Conservation (phyloP, 2,329 filamentous ascomycete genomes). For the Xylariaceae sp. region DNA sequence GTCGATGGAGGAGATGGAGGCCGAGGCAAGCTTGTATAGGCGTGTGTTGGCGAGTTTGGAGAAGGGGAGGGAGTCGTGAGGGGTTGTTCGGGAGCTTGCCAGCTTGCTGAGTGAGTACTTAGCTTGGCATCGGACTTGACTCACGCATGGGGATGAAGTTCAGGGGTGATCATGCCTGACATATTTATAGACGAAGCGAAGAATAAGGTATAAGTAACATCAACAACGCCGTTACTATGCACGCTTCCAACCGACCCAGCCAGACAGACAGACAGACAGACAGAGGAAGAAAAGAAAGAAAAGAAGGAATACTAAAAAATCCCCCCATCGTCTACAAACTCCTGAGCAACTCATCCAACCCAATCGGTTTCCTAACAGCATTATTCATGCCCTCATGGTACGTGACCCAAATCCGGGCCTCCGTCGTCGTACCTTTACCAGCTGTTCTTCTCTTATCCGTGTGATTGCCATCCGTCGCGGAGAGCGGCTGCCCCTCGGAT, state of each 20-base stretch:
- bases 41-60: conserved; percentile 37
- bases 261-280: background rate
- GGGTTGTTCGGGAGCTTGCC: background rate
- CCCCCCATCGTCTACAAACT: conserved; percentile 39
- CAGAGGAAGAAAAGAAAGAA: background rate
- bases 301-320: background rate
- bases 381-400: conserved; percentile 76
- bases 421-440: conserved; percentile 35
- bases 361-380: conserved; percentile 70
- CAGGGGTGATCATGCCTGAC: background rate
- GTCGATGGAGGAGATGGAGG: conserved; percentile 68
- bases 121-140: background rate
- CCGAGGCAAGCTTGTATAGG: conserved; percentile 67
- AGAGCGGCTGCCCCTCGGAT: conserved; percentile 30
- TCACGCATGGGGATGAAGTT: background rate
- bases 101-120: too few species aligned
- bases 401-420: conserved; percentile 64
- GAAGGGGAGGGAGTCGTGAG: conserved; percentile 35
- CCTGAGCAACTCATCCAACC: conserved; percentile 61
- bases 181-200: conserved; percentile 5
- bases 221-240: conserved; percentile 20
- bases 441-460: conserved; percentile 24
- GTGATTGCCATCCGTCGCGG: conserved; percentile 35
- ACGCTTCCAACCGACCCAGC: conserved; percentile 5
- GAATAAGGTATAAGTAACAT: background rate